Conservation (phyloP, 2,329 filamentous ascomycete species). For the Bipolaris cookei region DNA sequence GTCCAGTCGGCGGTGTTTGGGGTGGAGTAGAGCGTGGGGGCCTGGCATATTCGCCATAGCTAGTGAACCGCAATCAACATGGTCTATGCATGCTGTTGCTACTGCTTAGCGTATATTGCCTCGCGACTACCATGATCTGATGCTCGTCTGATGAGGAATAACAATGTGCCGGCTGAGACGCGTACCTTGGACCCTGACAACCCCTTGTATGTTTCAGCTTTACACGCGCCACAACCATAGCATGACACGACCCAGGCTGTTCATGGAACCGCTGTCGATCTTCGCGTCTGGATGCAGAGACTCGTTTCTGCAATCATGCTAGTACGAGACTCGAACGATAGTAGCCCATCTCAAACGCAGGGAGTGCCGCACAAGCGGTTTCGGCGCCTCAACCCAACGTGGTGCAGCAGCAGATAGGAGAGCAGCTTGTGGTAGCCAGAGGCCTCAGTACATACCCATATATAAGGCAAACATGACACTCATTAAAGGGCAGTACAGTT, state of each 20-base stretch:
- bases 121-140: constrained; percentile 15
- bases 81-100: constrained; percentile 2
- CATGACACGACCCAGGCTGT: constrained; percentile 15
- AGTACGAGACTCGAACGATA: constrained; percentile 35
- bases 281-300: constrained; percentile 5
- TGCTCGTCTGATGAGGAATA: constrained; percentile 17
- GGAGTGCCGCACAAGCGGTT: constrained; percentile 33
- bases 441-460: constrained; percentile 17
- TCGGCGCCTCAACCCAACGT: constrained; percentile 14
- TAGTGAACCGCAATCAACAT: not conserved
- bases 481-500: constrained; percentile 30
- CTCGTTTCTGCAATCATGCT: constrained; percentile 5
- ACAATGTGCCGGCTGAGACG: constrained; percentile 17
- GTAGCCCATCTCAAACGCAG: constrained; percentile 21
- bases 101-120: constrained; percentile 2
- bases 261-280: constrained; percentile 9
- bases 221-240: constrained; percentile 12
- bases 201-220: constrained; percentile 28
- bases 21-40: constrained; percentile 1
- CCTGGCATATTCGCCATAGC: not conserved
- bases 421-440: not conserved
- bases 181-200: not conserved
- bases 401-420: not conserved
- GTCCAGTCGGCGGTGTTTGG: not conserved
- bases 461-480: constrained; percentile 33